These are phyloP conservation scores for Pythium vanterpoolii DNA, from an alignment of 352 stramenopile species.

Conservation along the genomic window DNA sequence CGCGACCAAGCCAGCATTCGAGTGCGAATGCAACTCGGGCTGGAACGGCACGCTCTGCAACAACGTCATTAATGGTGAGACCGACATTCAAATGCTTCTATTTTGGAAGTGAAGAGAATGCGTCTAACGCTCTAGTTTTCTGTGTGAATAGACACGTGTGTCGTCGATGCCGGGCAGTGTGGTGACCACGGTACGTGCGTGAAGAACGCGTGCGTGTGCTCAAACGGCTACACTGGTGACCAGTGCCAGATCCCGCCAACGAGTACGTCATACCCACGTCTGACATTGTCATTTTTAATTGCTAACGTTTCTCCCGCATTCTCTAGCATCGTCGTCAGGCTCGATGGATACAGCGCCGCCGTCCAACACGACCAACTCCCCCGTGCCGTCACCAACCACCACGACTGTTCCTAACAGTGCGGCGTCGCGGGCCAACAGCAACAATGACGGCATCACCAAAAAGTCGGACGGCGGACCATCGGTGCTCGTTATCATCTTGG, in stretches of 20 bases:
- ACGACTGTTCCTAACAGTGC: constrained; percentile 4
- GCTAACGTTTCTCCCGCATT: neutral
- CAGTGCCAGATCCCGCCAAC: constrained; percentile 48
- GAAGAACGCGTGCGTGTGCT: constrained; percentile 34
- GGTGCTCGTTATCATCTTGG: constrained; percentile 65
- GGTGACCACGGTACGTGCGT: constrained; percentile 43
- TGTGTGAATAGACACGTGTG: constrained; percentile 31
- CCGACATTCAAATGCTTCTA: neutral
- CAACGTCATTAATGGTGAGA: constrained; percentile 43
- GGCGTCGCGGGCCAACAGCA: constrained; percentile 16
- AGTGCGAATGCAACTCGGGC: constrained; percentile 61
- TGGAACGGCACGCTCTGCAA: constrained; percentile 71
- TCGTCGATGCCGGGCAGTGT: constrained; percentile 40
- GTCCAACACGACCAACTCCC: constrained; percentile 16
- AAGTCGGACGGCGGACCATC: constrained; percentile 42
- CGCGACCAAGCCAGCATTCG: constrained; percentile 38
- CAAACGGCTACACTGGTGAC: constrained; percentile 35
- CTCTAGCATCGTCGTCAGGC: constrained; percentile 21
- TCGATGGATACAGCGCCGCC: constrained; percentile 1
- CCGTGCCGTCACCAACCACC: constrained; percentile 2
- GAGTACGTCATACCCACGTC: constrained; percentile 17
- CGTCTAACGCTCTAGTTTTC: neutral
- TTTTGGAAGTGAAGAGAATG: neutral
- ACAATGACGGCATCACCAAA: constrained; percentile 18
- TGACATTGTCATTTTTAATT: neutral